Percentiles rank a stretch among this genome's conserved stretches.
Conservation (phyloP, 1,139 yeast species). For the Saccharomyces pastorianus region DNA sequence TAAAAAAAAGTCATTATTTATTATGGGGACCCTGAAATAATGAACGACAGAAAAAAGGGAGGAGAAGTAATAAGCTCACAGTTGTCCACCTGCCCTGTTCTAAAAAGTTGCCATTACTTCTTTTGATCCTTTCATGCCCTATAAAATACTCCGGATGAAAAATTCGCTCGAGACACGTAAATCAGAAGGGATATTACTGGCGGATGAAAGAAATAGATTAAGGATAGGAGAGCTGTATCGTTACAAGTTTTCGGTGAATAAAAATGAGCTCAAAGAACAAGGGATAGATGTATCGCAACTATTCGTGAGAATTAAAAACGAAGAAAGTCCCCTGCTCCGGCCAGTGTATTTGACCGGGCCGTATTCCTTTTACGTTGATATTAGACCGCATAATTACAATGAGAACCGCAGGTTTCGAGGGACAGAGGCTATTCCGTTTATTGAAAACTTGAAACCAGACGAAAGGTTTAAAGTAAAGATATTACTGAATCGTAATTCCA, state of each 20-base stretch:
- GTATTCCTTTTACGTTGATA: conserved; percentile 50
- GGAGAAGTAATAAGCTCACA: not conserved
- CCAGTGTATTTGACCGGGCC: conserved; percentile 58
- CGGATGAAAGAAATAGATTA: conserved; percentile 18
- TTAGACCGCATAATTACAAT: conserved; percentile 45
- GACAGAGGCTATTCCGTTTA: conserved; percentile 31
- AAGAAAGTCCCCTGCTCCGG: conserved; percentile 42
- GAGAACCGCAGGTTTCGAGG: conserved; percentile 32
- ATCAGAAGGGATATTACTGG: conserved; percentile 15
- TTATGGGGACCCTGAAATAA: not conserved
- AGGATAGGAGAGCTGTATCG: conserved; percentile 29
- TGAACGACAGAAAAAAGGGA: not conserved
- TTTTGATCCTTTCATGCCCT: not conserved
- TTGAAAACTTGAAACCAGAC: conserved; percentile 45
- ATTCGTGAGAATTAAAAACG: conserved; percentile 41
- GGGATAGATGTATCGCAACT: conserved; percentile 16
- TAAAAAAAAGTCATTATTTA: not conserved
- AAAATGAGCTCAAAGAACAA: conserved; percentile 9
- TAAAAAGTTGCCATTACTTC: not conserved
- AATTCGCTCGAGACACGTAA: not conserved
- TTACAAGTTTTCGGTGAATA: conserved; percentile 21
- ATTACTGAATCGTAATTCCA: conserved; percentile 37
- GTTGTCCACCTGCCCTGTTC: not conserved
- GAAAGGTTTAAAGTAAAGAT: conserved; percentile 46
- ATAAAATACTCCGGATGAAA: not conserved